Evolutionary conservation across 2,329 filamentous ascomycete genomes (phyloP), one percentile per base, ranked within the genome.

Genomic region (Ustilaginoidea virens): DNA sequence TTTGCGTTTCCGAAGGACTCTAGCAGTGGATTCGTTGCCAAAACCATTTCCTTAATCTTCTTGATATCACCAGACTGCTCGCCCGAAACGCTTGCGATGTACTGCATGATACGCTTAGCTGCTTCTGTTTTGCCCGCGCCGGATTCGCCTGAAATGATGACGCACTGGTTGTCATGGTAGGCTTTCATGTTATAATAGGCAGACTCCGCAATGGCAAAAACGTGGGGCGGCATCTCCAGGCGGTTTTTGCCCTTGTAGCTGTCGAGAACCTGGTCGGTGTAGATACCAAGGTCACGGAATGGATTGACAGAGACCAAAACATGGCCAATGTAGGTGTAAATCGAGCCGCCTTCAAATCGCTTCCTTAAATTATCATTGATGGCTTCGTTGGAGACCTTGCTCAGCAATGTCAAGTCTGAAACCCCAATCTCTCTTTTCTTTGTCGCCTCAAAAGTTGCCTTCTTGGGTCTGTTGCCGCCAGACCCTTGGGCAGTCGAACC

Each of bases 361-460:
- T 96, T 92, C 67, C 94, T 93, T 54, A 98, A 55, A 55, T 98
- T 98, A 33, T 96, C 90, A 61, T 98, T 98, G 65, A 98, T 98
- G 36, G 87, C 86, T 56, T 98, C 90, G 56, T 98, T 96, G 41
- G 86, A 93, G 40, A 98, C 92, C 58, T 96, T 96, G 66, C 86
- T 94, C 50, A 98, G 79, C 46, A 98, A 66, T 4, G 90, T 98
- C 52, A 98, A 69, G 65, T 98, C 90, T 31, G 90, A 94, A 31
- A 98, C 90, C 41, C 90, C 90, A 44, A 98, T 90, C 58, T 98
- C 86, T 70, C 93, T 96, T 75, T 96, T 98, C 69, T 96, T 96
- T 40, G 77, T 81, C 36, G 75, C 82, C 54, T 98, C 90, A 58
- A 92, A 98, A 36, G 81, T 82, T 38, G 90, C 90, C 62, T 96